Evolutionary conservation across 1,284 basidiomycete species (phyloP).

Genomic region (Psilocybe mexicana): DNA sequence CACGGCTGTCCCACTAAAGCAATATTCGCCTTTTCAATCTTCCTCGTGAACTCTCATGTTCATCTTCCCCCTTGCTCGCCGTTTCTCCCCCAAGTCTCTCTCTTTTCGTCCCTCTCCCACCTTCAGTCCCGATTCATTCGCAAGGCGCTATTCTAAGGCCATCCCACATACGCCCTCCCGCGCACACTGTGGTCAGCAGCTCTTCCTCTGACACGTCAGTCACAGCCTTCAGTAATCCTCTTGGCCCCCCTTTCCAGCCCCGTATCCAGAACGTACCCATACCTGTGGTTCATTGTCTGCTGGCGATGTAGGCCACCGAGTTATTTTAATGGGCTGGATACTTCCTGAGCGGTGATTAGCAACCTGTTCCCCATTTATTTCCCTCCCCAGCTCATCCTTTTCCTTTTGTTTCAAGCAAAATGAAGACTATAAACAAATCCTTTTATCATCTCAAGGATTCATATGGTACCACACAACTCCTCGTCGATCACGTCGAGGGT

Average conservation of each 20-base stretch:
- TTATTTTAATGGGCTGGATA: slow-evolving; percentile 80
- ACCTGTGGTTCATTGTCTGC: slow-evolving; percentile 61
- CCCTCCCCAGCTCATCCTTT: slow-evolving; percentile 34
- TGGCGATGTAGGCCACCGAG: slow-evolving; percentile 53
- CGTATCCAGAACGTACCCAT: slow-evolving; percentile 67
- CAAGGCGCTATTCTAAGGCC: slow-evolving; percentile 19
- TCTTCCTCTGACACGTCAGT: slow-evolving; percentile 11
- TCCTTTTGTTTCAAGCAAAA: slow-evolving; percentile 49
- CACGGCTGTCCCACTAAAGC: slow-evolving; percentile 17
- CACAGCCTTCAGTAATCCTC: slow-evolving; percentile 16
- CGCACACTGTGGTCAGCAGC: slow-evolving; percentile 35
- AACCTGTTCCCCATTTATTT: slow-evolving; percentile 32
- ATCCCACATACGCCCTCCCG: slow-evolving; percentile 10
- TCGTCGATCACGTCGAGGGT: slow-evolving; percentile 50
- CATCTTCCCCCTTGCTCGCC: slow-evolving; percentile 13
- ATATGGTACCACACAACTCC: slow-evolving; percentile 76
- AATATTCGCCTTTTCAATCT: slow-evolving; percentile 18
- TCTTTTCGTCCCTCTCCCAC: slow-evolving; percentile 9
- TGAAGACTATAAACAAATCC: slow-evolving; percentile 58
- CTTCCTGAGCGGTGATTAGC: slow-evolving; percentile 66
- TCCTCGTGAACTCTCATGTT: slow-evolving; percentile 15
- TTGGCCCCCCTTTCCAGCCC: slow-evolving; percentile 41
- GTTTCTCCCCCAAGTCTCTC: not conserved
- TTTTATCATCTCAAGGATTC: slow-evolving; percentile 84
- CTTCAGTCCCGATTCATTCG: slow-evolving; percentile 18